Base-by-base conservation (phyloP, 352 stramenopile species). In the Phytophthora litchii region DNA sequence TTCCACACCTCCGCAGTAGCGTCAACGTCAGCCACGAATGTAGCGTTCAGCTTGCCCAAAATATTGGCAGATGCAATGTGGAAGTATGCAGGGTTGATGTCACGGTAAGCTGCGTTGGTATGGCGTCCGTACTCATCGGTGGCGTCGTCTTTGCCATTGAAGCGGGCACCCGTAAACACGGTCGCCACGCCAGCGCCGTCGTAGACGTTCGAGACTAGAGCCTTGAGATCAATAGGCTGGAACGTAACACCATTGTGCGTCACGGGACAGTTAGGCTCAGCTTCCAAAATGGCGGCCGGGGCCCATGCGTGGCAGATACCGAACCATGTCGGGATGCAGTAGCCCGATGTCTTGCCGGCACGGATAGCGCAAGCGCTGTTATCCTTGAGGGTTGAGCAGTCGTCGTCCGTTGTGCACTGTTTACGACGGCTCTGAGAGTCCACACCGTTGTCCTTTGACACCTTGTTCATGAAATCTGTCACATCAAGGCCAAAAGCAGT, bases 1-100 rank as follows among this genome's bases (percentile, higher is more conserved):
- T 89, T 89, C 76, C 79, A 89, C 17, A 89, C 76, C 41, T 80
- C 54, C 1, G 48, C 23, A 20, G 32, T 59, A 1, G 65, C 61
- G 2, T 53, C 37, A 1, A 82, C 66, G 31, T 88, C 78, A 17
- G 74, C 49, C 7, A 88, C 59, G 41, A 88, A 81, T 2, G 70
- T 54, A n/a, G 69, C 19, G 14, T 77, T 77, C 14, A 75, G 48
- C 10, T 60, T 61, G 13, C 63, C 72, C 3, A 88, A 55, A 6
- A 85, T 54, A 60, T 85, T 88, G 13, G 67, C 35, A 43, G 71
- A 16, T 1, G 62, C 74, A 40, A 83, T 64, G 64, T 80, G 71
- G 53, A 83, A 80, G 50, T 68, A 76, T 4, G 63, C 78, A 2
- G 78, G 57, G 29, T 78, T 77, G 3, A 85, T 35, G 43, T 88